A percentile compares a stretch with the other conserved stretches of the same genome.
These are phyloP conservation scores for Trichoderma endophyticum DNA, from an alignment of 2,329 filamentous ascomycete genomes.

Conservation along the genomic window DNA sequence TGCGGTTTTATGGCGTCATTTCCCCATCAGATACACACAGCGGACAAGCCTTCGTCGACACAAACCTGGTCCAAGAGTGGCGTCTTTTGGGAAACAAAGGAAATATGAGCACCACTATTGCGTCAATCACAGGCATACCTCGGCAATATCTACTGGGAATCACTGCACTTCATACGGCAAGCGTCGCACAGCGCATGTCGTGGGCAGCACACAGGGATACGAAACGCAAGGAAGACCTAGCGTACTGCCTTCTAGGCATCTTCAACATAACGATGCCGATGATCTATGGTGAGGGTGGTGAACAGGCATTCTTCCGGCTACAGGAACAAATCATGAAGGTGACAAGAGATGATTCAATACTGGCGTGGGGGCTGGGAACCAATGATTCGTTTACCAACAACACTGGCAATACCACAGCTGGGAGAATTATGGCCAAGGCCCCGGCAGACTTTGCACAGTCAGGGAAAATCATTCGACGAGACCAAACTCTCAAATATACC, in stretches of 20 bases:
- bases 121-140: slow-evolving; percentile 30
- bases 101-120: slow-evolving; percentile 23
- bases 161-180: slow-evolving; percentile 13
- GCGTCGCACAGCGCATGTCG: slow-evolving; percentile 25
- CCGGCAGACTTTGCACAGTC: slow-evolving; percentile 19
- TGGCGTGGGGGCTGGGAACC: slow-evolving; percentile 20
- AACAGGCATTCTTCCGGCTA: slow-evolving; percentile 19
- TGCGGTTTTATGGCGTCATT: slow-evolving; percentile 24
- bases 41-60: not conserved
- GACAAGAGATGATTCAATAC: slow-evolving; percentile 22
- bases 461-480: slow-evolving; percentile 4
- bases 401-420: not conserved
- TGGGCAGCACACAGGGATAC: slow-evolving; percentile 23
- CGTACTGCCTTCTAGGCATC: slow-evolving; percentile 24
- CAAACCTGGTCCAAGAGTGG: slow-evolving; percentile 16
- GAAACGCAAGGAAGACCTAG: slow-evolving; percentile 21
- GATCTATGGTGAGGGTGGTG: slow-evolving; percentile 22
- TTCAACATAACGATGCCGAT: slow-evolving; percentile 22
- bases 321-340: slow-evolving; percentile 22
- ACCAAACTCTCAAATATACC: not conserved
- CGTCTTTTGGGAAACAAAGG: slow-evolving; percentile 5
- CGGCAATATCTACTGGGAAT: slow-evolving; percentile 16
- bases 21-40: not conserved
- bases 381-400: not conserved
- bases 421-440: not conserved